Percentiles rank a stretch among this genome's conserved stretches.
Evolutionary conservation across 306 rosid species (phyloP).

Genomic region (Prunus armeniaca): DNA sequence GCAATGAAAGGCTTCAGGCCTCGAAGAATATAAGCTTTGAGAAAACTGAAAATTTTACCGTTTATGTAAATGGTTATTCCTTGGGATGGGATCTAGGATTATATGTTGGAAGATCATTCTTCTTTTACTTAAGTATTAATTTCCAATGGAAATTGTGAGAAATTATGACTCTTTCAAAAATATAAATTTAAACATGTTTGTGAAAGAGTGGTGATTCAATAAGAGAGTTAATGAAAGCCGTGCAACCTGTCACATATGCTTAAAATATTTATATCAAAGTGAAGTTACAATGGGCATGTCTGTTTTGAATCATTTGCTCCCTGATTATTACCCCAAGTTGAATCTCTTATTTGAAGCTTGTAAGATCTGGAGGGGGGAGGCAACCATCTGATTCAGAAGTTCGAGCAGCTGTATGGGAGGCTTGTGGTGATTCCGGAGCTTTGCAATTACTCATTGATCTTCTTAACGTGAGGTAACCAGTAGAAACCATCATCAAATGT

Average conservation of each 20-base stretch:
- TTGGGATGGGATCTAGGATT: too few species aligned
- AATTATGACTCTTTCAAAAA: too few species aligned
- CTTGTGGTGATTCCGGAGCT: constrained; percentile 94
- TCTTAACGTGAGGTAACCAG: constrained; percentile 65
- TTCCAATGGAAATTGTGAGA: not conserved
- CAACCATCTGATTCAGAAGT: constrained; percentile 72
- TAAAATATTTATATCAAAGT: not conserved
- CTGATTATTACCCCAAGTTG: constrained; percentile 6
- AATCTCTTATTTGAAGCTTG: constrained; percentile 51
- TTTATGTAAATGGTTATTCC: too few species aligned
- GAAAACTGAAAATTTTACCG: not conserved
- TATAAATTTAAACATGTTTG: not conserved
- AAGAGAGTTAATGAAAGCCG: not conserved
- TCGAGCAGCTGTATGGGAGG: constrained; percentile 91
- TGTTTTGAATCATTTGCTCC: not conserved
- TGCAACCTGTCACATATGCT: not conserved
- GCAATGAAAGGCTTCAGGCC: not conserved
- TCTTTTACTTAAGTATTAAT: too few species aligned
- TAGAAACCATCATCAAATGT: constrained; percentile 8
- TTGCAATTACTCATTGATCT: constrained; percentile 90
- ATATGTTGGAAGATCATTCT: too few species aligned
- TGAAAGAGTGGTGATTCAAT: not conserved
- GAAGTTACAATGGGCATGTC: not conserved
- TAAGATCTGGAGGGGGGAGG: constrained; percentile 57
- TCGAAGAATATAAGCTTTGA: not conserved